These are phyloP conservation scores for Huiozyma naganishii DNA, from an alignment of 805 yeast genomes.

Conservation along the genomic window DNA sequence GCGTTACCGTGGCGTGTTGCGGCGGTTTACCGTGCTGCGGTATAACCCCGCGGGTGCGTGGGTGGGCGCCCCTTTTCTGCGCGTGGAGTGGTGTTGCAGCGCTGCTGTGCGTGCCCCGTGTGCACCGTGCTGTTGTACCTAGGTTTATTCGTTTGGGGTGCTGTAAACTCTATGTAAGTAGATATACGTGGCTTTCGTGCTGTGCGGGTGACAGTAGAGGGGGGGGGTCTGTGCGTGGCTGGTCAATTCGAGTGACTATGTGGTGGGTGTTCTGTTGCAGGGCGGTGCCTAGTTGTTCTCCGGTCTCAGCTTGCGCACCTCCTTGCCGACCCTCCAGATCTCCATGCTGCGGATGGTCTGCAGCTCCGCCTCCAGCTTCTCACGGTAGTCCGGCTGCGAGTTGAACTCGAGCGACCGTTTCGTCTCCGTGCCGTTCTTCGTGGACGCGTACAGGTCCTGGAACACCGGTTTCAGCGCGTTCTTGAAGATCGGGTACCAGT, in stretches of 20 bases:
- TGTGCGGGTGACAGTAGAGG: slow-evolving; percentile 12
- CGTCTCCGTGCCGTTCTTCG: slow-evolving; percentile 94
- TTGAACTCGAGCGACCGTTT: slow-evolving; percentile 96
- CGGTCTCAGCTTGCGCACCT: slow-evolving; percentile 99
- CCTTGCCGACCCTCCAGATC: slow-evolving; percentile 99
- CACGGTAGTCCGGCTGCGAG: slow-evolving; percentile 97
- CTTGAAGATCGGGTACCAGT: slow-evolving; percentile 99
- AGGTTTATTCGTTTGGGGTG: slow-evolving; percentile 4
- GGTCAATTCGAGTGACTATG: slow-evolving; percentile 26
- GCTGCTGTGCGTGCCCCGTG: too few relatives aligned
- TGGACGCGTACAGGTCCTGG: slow-evolving; percentile 89
- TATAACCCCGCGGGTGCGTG: too few relatives aligned
- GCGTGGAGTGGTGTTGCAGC: too few relatives aligned
- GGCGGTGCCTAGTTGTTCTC: slow-evolving; percentile 71
- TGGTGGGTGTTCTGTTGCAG: too few relatives aligned
- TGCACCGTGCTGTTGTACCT: background rate
- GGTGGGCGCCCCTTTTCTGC: too few relatives aligned
- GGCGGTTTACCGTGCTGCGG: too few relatives aligned
- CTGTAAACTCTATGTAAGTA: background rate
- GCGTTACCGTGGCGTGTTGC: too few relatives aligned
- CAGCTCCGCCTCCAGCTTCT: slow-evolving; percentile 86
- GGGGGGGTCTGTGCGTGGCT: slow-evolving; percentile 18
- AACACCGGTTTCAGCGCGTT: slow-evolving; percentile 98
- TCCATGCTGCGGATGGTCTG: slow-evolving; percentile 91
- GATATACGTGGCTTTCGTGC: background rate